Conservation (phyloP, 148 eudicot genomes). For the Dysphania ambrosioides region DNA sequence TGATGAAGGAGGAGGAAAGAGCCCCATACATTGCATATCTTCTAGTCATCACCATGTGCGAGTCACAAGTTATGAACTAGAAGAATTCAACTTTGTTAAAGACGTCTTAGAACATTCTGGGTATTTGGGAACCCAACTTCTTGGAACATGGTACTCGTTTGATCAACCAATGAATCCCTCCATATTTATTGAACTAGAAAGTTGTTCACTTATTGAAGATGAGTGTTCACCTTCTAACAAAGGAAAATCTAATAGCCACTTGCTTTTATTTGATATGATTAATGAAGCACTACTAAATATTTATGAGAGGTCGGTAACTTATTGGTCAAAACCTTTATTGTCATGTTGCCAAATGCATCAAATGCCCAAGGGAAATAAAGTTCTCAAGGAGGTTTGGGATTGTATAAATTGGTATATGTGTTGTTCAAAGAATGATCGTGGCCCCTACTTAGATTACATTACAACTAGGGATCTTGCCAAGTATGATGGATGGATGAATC, state of each 20-base stretch:
- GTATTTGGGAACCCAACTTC: constrained; percentile 41
- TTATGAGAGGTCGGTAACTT: constrained; percentile 52
- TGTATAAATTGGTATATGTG: constrained; percentile 49
- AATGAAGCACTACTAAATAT: constrained; percentile 60
- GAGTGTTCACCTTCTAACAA: constrained; percentile 27
- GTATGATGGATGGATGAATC: constrained; percentile 79
- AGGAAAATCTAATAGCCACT: constrained; percentile 24
- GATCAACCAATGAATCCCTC: constrained; percentile 57
- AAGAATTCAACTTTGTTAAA: constrained; percentile 53
- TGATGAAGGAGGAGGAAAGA: constrained; percentile 7
- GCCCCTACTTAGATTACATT: constrained; percentile 43
- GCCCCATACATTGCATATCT: not conserved
- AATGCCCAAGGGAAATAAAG: constrained; percentile 63
- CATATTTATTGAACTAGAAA: constrained; percentile 54
- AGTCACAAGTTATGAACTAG: constrained; percentile 24
- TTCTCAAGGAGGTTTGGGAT: constrained; percentile 71
- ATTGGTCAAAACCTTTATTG: constrained; percentile 48
- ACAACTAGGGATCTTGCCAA: constrained; percentile 52
- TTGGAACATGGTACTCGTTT: constrained; percentile 58
- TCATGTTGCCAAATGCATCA: constrained; percentile 42
- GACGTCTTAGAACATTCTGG: constrained; percentile 63
- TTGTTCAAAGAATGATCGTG: constrained; percentile 34
- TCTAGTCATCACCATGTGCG: constrained; percentile 6
- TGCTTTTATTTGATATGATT: constrained; percentile 64
- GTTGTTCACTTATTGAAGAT: constrained; percentile 24